Conservation (phyloP, 176 grass and related monocot species). For the Hsuehochloa calcarea region DNA sequence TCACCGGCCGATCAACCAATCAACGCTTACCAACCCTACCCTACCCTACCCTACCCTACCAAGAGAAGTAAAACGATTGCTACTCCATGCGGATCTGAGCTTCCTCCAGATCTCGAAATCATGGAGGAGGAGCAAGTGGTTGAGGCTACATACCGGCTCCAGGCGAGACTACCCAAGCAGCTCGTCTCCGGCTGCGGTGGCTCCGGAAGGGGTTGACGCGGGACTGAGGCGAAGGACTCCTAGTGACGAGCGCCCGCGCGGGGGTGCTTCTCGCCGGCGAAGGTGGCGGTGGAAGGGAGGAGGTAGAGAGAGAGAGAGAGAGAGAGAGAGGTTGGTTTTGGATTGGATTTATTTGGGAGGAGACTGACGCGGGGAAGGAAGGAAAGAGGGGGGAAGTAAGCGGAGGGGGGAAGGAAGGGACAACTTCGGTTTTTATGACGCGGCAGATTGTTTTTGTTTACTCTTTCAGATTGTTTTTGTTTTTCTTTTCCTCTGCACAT, state of each 20-base stretch:
- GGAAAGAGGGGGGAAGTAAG: not conserved
- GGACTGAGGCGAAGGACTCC: not conserved
- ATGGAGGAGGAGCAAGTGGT: not conserved
- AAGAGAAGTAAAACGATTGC: not conserved
- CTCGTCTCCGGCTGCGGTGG: not conserved
- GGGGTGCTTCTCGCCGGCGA: not conserved
- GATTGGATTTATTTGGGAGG: conserved; percentile 21
- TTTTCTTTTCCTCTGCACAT: too few species aligned
- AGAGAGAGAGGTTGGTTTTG: not conserved
- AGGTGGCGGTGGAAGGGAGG: not conserved
- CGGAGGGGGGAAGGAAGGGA: not conserved
- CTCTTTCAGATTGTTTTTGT: too few species aligned
- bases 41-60: not conserved
- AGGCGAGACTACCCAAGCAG: not conserved
- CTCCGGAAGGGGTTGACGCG: conserved; percentile 3
- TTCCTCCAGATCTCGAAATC: not conserved
- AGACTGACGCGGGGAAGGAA: not conserved
- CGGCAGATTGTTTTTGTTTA: too few species aligned
- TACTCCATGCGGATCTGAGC: conserved; percentile 19
- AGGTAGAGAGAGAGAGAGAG: not conserved
- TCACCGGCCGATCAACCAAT: not conserved
- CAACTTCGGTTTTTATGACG: not conserved
- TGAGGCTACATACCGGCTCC: conserved; percentile 25
- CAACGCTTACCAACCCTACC: not conserved
- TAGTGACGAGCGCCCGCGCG: not conserved